Conservation (phyloP, 768 basidiomycete genomes). For the Pholiota microspora region DNA sequence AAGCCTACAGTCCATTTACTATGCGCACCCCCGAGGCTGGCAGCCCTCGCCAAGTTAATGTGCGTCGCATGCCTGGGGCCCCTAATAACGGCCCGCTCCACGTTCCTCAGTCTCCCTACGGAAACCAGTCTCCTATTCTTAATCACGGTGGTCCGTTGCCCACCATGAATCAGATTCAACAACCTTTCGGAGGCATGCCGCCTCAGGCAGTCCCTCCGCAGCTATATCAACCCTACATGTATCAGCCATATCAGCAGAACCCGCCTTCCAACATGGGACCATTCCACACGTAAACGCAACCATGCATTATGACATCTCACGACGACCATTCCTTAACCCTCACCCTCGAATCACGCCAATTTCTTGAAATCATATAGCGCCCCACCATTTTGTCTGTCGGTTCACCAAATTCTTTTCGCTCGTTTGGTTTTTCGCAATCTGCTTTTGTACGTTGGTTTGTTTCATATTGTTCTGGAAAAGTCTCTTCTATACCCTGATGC, state of each 20-base stretch:
- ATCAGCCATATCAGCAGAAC: slow-evolving; percentile 78
- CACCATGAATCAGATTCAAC: slow-evolving; percentile 64
- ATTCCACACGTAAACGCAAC: slow-evolving; percentile 58
- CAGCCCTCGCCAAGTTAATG: slow-evolving; percentile 42
- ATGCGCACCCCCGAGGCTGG: slow-evolving; percentile 42
- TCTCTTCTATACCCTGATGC: slow-evolving; percentile 34
- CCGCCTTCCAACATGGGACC: slow-evolving; percentile 72
- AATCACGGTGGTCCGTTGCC: slow-evolving; percentile 55
- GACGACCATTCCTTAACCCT: slow-evolving; percentile 37
- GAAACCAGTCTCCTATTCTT: slow-evolving; percentile 59
- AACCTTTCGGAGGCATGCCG: slow-evolving; percentile 59
- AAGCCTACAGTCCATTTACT: slow-evolving; percentile 53
- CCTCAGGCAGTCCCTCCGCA: slow-evolving; percentile 63
- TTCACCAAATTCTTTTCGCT: slow-evolving; percentile 22
- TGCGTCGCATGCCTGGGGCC: slow-evolving; percentile 47
- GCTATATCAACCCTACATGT: slow-evolving; percentile 81
- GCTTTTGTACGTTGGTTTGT: slow-evolving; percentile 33
- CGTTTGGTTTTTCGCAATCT: slow-evolving; percentile 27
- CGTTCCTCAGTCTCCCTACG: slow-evolving; percentile 47
- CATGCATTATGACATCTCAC: slow-evolving; percentile 38
- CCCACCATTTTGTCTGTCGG: slow-evolving; percentile 1
- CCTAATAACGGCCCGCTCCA: slow-evolving; percentile 51
- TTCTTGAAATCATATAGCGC: slow-evolving; percentile 21
- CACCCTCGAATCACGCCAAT: slow-evolving; percentile 21
- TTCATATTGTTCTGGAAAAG: slow-evolving; percentile 32